phyloP scores from a whole-genome alignment of 352 stramenopile species.

The Globisporangium perplexum region DNA sequence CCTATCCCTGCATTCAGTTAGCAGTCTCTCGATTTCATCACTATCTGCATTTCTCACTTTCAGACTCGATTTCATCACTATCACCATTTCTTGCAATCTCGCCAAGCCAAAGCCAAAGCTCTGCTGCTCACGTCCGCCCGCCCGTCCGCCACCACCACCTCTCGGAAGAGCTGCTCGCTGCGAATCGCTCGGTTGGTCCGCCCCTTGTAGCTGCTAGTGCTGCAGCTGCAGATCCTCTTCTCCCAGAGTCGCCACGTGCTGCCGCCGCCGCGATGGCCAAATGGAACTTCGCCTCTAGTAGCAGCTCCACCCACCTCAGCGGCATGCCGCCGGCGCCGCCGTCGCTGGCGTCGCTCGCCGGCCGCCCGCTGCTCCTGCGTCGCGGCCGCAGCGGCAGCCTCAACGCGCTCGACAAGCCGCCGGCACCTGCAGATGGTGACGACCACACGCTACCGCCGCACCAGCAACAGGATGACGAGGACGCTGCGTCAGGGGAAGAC shows the following conservation, averaged over 20 bases:
- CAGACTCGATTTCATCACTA: no score
- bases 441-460: not conserved
- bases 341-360: not conserved
- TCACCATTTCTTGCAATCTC: no score
- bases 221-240: no score
- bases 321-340: not conserved
- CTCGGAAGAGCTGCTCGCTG: not conserved
- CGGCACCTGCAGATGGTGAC: not conserved
- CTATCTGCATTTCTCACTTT: not conserved
- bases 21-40: not conserved
- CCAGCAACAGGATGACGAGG: not conserved
- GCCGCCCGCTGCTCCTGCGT: conserved; percentile 5
- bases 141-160: no score
- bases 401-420: conserved; percentile 10
- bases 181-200: not conserved
- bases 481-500: no score
- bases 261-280: conserved; percentile 9
- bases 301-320: not conserved
- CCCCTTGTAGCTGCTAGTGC: no score
- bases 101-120: not conserved
- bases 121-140: no score
- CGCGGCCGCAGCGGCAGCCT: conserved; percentile 13
- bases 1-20: not conserved
- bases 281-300: conserved; percentile 3
- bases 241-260: not conserved